Conservation (phyloP, 768 basidiomycete genomes). For the Chalciporus pseudorubinellus region DNA sequence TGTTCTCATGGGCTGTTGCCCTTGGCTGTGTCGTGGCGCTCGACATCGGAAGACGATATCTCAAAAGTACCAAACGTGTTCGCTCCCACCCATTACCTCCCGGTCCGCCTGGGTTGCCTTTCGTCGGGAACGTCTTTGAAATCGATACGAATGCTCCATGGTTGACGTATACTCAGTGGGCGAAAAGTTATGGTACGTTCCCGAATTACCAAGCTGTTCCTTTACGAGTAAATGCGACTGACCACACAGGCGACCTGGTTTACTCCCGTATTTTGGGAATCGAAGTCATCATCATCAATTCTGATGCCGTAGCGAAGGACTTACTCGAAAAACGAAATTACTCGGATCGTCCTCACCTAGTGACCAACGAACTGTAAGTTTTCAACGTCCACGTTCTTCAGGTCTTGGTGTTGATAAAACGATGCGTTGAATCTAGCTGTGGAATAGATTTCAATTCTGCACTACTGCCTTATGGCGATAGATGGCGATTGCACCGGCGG, state of each 20-base stretch:
- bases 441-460: conserved; percentile 23
- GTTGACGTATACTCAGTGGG: conserved; percentile 40
- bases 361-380: conserved; percentile 13
- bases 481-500: conserved; percentile 33
- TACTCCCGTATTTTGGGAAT: conserved; percentile 46
- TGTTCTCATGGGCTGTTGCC: neutral
- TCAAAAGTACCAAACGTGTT: neutral
- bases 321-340: conserved; percentile 51
- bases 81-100: conserved; percentile 31
- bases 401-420: neutral
- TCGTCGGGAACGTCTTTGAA: conserved; percentile 39
- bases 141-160: conserved; percentile 33
- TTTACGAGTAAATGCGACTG: neutral
- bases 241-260: conserved; percentile 41
- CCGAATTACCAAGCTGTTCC: neutral
- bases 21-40: conserved; percentile 10
- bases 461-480: conserved; percentile 31
- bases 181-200: conserved; percentile 32
- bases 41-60: conserved; percentile 5
- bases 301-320: conserved; percentile 39
- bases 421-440: conserved; percentile 7
- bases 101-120: conserved; percentile 36
- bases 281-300: conserved; percentile 47
- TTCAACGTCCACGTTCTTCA: neutral
- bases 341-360: conserved; percentile 45